phyloP scores from a whole-genome alignment of 768 basidiomycete genomes.

The Udeniomyces megalosporus region DNA sequence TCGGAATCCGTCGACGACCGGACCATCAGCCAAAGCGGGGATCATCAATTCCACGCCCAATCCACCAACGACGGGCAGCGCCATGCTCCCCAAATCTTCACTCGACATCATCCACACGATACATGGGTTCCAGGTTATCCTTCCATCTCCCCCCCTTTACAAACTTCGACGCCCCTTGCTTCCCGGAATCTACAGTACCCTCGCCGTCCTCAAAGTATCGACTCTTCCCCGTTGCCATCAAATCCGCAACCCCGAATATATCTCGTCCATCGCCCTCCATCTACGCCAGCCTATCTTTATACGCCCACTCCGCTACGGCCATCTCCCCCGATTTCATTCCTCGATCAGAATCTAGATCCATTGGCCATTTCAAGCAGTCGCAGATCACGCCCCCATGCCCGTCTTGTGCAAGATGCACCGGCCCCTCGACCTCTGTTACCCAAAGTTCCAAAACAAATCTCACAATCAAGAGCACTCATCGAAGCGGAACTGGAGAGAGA shows the following conservation, averaged over 20 bases:
- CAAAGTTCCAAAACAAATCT: background rate
- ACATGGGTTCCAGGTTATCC: background rate
- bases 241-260: too few relatives aligned
- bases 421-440: background rate
- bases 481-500: conserved; percentile 8
- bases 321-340: background rate
- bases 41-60: too few relatives aligned
- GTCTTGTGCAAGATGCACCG: background rate
- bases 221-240: too few relatives aligned
- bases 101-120: too few relatives aligned
- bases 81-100: too few relatives aligned
- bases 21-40: too few relatives aligned
- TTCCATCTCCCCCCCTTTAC: background rate
- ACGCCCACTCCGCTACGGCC: background rate
- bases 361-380: background rate
- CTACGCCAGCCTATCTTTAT: background rate
- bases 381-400: too few relatives aligned
- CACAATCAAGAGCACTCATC: conserved; percentile 6
- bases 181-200: background rate
- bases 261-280: background rate
- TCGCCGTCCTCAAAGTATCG: too few relatives aligned
- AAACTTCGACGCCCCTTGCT: background rate
- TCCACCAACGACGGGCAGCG: too few relatives aligned
- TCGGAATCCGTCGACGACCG: background rate
- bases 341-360: background rate